Conservation (phyloP, 805 yeast species). For the Cyberlindnera euphorbiae region DNA sequence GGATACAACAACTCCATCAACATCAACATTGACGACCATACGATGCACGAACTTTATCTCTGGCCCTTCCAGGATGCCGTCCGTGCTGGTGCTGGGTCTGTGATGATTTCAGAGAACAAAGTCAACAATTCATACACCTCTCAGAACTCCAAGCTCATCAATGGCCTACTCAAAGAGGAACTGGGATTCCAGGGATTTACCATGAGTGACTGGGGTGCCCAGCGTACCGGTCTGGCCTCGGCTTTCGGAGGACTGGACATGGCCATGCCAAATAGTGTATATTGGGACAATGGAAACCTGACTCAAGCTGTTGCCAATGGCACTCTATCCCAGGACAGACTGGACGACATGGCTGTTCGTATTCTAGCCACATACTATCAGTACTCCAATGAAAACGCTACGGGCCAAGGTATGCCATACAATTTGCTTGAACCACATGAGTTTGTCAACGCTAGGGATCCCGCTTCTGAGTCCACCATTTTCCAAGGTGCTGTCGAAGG, state of each 20-base stretch:
- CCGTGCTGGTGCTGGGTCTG: slow-evolving; percentile 6
- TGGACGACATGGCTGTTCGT: slow-evolving; percentile 8
- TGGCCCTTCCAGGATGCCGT: slow-evolving; percentile 10
- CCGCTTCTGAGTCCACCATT: slow-evolving; percentile 4
- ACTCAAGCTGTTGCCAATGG: slow-evolving; percentile 2
- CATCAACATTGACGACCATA: slow-evolving; percentile 3
- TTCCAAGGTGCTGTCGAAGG: slow-evolving; percentile 13
- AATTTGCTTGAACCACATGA: slow-evolving; percentile 1
- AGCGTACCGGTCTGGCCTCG: slow-evolving; percentile 4
- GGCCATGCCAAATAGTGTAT: slow-evolving; percentile 4
- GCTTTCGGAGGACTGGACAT: slow-evolving; percentile 7
- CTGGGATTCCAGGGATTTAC: slow-evolving; percentile 9
- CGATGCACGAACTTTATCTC: slow-evolving; percentile 9
- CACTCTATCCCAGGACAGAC: slow-evolving; percentile 6
- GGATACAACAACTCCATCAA: slow-evolving; percentile 4
- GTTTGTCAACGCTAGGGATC: slow-evolving; percentile 6
- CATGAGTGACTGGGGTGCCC: slow-evolving; percentile 7
- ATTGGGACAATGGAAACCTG: slow-evolving; percentile 7
- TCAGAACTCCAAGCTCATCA: slow-evolving; percentile 7
- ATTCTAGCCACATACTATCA: slow-evolving; percentile 7
- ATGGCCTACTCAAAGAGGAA: slow-evolving; percentile 5
- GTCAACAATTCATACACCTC: slow-evolving; percentile 8
- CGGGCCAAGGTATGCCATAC: slow-evolving; percentile 9
- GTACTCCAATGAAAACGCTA: slow-evolving; percentile 7
- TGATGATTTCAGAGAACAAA: slow-evolving; percentile 9